phyloP scores from a whole-genome alignment of 176 grass and related monocot species.

The Elaeis guineensis region DNA sequence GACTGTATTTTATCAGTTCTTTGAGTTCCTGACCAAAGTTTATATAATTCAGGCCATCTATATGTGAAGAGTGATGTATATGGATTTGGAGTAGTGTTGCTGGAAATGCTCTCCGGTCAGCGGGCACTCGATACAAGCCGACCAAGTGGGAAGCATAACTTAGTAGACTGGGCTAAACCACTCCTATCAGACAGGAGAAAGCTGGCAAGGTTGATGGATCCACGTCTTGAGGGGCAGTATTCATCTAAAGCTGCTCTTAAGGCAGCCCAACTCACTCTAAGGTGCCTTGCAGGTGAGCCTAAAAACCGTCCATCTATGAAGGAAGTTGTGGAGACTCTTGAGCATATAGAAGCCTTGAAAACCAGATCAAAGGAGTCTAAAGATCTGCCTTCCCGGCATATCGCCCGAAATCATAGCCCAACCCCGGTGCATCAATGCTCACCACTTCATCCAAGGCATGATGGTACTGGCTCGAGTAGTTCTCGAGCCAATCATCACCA shows the following conservation, averaged over 20 bases:
- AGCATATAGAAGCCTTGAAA: constrained; percentile 41
- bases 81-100: constrained; percentile 67
- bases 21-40: neutral
- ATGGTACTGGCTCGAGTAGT: no score
- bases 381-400: constrained; percentile 23
- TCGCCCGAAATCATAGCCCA: neutral
- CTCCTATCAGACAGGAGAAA: constrained; percentile 41
- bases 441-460: neutral
- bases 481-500: no score
- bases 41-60: constrained; percentile 37
- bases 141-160: constrained; percentile 48
- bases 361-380: constrained; percentile 7
- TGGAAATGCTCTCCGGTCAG: constrained; percentile 69
- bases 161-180: constrained; percentile 59
- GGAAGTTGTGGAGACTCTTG: constrained; percentile 50
- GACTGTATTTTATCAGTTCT: no score
- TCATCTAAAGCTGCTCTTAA: constrained; percentile 40
- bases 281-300: constrained; percentile 47
- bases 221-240: constrained; percentile 47
- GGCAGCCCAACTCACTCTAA: constrained; percentile 46
- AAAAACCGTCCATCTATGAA: constrained; percentile 60
- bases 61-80: constrained; percentile 92
- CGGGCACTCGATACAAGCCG: constrained; percentile 68
- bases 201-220: constrained; percentile 55
- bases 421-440: neutral